Percentiles rank a stretch among this genome's conserved stretches.
Conservation (phyloP, 192 early-diverging fungal genomes). For the Diversispora eburnea region DNA sequence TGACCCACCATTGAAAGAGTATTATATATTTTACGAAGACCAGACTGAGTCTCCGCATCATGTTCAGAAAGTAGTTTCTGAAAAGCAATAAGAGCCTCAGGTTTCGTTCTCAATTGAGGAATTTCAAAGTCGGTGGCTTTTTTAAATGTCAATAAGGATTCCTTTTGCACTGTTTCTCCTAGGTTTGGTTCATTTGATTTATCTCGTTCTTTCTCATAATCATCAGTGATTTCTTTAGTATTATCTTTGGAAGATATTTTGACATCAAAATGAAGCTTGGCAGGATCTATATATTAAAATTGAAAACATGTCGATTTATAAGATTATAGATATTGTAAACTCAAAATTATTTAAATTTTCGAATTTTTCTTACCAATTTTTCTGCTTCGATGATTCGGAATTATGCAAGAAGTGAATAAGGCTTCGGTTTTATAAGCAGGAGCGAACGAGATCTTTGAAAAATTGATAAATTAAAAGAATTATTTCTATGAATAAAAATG, state of each 20-base stretch:
- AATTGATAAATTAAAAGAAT: neutral
- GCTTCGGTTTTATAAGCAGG: neutral
- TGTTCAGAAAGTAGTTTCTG: neutral
- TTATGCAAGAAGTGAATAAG: neutral
- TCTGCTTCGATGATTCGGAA: slow-evolving; percentile 26
- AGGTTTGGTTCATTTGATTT: too few relatives aligned
- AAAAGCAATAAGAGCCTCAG: neutral
- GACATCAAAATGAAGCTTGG: neutral
- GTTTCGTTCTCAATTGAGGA: neutral
- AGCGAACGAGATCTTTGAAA: neutral
- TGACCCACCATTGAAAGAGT: neutral
- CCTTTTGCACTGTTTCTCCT: too few relatives aligned
- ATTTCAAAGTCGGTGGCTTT: too few relatives aligned
- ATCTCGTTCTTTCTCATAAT: too few relatives aligned
- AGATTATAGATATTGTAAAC: neutral
- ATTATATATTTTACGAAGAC: neutral
- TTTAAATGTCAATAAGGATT: too few relatives aligned
- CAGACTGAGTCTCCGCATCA: neutral
- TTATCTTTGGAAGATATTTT: neutral
- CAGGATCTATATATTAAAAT: neutral
- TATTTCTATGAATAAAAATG: slow-evolving; percentile 5
- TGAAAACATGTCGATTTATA: neutral
- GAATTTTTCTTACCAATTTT: slow-evolving; percentile 18
- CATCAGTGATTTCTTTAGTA: too few relatives aligned
- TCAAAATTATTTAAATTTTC: neutral